Percentiles rank a stretch among this genome's conserved stretches.
Conservation (phyloP, 2,329 filamentous ascomycete genomes). For the Ophiostoma piceae region DNA sequence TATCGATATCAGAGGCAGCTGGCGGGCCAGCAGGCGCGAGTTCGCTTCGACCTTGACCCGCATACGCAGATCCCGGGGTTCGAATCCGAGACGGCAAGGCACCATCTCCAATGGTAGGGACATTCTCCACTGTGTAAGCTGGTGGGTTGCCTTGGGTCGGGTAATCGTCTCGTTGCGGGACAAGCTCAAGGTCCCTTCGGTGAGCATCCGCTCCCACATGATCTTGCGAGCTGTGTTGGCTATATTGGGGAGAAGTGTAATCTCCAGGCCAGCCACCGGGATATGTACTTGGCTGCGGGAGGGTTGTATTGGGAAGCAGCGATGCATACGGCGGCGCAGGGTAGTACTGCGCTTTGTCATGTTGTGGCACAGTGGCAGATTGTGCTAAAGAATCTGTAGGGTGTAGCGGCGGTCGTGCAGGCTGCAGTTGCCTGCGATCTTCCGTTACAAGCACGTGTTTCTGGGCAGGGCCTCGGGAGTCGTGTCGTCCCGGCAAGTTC, state of each 20-base stretch:
- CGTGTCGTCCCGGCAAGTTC: not conserved
- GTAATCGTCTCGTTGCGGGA: not conserved
- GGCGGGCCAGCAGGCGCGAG: not conserved
- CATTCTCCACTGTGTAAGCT: not conserved
- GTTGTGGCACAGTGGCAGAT: not conserved
- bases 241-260: not conserved
- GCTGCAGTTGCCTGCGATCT: not conserved
- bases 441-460: constrained; percentile 37
- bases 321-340: not conserved
- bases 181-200: not conserved
- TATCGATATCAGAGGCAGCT: not conserved
- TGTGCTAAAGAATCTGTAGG: not conserved
- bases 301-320: not conserved
- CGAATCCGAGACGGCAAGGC: not conserved
- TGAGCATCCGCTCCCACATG: not conserved
- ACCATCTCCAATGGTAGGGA: not conserved
- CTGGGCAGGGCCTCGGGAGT: not conserved
- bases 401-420: not conserved
- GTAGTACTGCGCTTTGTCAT: not conserved
- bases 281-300: not conserved
- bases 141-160: not conserved
- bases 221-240: not conserved
- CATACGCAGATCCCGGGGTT: not conserved
- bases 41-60: not conserved
- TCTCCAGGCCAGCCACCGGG: not conserved